Evolutionary conservation across 2,329 filamentous ascomycete genomes (phyloP).

Genomic region (Coniochaeta prunicola): DNA sequence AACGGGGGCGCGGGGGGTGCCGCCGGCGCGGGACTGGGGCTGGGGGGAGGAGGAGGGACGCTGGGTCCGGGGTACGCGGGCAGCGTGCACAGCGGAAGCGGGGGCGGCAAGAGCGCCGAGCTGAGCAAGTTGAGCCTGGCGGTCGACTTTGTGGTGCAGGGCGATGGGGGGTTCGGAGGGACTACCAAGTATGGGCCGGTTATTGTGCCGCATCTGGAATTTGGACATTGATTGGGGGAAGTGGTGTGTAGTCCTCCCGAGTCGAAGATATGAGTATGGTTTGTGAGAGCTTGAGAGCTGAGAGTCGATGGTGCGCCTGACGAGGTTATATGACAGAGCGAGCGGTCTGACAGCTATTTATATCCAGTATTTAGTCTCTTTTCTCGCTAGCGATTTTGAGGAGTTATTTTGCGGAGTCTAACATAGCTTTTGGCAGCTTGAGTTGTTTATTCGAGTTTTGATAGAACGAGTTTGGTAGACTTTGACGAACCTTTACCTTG

Average conservation of each 20-base stretch:
- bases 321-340: neutral
- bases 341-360: neutral
- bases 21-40: no score
- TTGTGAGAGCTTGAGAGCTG: no score
- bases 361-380: neutral
- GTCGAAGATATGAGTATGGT: no score
- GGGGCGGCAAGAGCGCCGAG: slow-evolving; percentile 28
- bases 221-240: slow-evolving; percentile 44
- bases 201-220: slow-evolving; percentile 81
- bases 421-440: neutral
- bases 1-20: slow-evolving; percentile 22
- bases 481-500: neutral
- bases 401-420: neutral
- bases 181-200: slow-evolving; percentile 97
- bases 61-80: slow-evolving; percentile 15
- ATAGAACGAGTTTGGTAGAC: neutral
- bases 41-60: no score
- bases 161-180: slow-evolving; percentile 69
- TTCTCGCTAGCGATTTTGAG: neutral
- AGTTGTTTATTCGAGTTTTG: neutral
- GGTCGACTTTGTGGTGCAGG: slow-evolving; percentile 95
- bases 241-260: neutral
- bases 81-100: slow-evolving; percentile 23
- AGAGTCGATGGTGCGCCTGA: neutral
- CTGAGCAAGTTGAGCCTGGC: slow-evolving; percentile 72